These are phyloP conservation scores for Botryotinia globosa DNA, from an alignment of 2,329 filamentous ascomycete species.

Conservation along the genomic window DNA sequence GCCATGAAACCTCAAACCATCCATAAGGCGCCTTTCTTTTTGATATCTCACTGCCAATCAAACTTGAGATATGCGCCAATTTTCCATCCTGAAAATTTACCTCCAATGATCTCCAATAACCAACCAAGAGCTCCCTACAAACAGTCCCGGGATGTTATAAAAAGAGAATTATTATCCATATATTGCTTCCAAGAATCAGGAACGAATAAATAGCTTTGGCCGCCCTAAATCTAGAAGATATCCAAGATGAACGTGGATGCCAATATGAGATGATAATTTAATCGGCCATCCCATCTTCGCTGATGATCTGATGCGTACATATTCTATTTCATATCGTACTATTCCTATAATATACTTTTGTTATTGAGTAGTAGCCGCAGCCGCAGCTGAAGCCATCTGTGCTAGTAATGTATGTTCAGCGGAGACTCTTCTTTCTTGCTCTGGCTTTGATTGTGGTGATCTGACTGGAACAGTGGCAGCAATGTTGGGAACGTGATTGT, in stretches of 20 bases:
- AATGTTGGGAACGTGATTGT: not conserved
- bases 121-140: not conserved
- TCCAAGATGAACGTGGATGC: not conserved
- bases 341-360: not conserved
- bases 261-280: not conserved
- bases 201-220: not conserved
- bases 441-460: constrained; percentile 4
- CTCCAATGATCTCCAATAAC: not conserved
- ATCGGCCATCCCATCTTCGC: not conserved
- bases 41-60: not conserved
- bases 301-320: not conserved
- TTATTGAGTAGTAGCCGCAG: constrained; percentile 21
- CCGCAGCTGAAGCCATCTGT: constrained; percentile 31
- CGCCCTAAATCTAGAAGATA: not conserved
- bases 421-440: constrained; percentile 6
- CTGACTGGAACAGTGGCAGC: not conserved
- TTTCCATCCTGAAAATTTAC: not conserved
- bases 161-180: not conserved
- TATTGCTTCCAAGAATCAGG: not conserved
- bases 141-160: not conserved
- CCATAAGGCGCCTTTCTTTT: not conserved
- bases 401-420: constrained; percentile 15
- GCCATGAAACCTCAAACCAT: not conserved
- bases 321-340: not conserved
- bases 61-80: not conserved